Percentiles rank a stretch among this genome's conserved stretches.
Conservation (phyloP, 2,329 filamentous ascomycete species). For the Talaromyces sp. region DNA sequence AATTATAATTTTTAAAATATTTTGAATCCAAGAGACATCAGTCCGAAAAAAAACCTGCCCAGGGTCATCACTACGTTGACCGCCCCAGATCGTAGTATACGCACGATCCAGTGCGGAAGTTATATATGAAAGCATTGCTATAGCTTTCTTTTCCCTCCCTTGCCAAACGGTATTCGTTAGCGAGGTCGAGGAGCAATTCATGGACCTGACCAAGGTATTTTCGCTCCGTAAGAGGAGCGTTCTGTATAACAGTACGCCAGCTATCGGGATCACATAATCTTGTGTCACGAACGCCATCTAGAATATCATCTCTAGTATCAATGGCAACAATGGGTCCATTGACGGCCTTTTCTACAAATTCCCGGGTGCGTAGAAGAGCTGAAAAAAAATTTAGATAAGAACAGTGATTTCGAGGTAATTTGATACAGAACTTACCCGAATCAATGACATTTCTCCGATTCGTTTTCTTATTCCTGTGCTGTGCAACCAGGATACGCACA, state of each 20-base stretch:
- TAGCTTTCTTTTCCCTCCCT: conserved; percentile 47
- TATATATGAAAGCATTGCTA: conserved; percentile 81
- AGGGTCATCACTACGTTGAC: not conserved
- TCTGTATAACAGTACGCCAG: conserved; percentile 77
- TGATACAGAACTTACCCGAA: conserved; percentile 54
- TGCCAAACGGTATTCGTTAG: conserved; percentile 37
- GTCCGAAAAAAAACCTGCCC: not conserved
- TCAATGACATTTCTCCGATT: conserved; percentile 84
- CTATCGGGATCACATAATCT: conserved; percentile 72
- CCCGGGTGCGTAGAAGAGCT: conserved; percentile 51
- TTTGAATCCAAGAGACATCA: not conserved
- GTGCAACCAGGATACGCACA: conserved; percentile 76
- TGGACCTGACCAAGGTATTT: conserved; percentile 80
- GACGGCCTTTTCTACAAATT: conserved; percentile 64
- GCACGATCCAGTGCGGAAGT: conserved; percentile 77
- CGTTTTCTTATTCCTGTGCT: conserved; percentile 83
- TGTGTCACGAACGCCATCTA: conserved; percentile 70
- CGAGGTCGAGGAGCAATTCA: conserved; percentile 63
- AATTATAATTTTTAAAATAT: not conserved
- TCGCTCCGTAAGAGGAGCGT: conserved; percentile 67
- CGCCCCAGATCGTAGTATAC: conserved; percentile 73
- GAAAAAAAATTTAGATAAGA: conserved; percentile 11
- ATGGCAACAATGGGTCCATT: conserved; percentile 79
- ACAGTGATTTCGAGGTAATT: not conserved
- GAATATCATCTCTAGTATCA: conserved; percentile 76